Percentiles rank a stretch among this genome's conserved stretches.
These are phyloP conservation scores for Microcyclospora tardicrescens DNA, from an alignment of 2,329 filamentous ascomycete species.

Conservation along the genomic window DNA sequence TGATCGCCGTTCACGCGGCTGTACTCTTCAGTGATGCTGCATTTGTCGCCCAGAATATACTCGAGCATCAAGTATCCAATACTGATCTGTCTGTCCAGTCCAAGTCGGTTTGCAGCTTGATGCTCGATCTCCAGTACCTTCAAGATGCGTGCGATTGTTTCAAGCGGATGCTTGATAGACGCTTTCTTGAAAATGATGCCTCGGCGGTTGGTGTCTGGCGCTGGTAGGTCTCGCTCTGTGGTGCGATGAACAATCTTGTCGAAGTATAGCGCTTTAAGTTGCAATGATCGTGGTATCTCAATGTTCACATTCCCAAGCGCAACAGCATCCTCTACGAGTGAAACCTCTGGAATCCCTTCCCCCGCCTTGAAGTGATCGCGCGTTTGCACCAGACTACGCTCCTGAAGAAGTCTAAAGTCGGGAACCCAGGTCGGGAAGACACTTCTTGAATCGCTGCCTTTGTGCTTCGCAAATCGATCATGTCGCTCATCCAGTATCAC, in stretches of 20 bases:
- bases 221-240: conserved; percentile 3
- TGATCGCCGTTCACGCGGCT: not conserved
- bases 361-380: conserved; percentile 8
- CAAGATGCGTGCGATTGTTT: conserved; percentile 6
- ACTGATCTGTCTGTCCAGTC: conserved; percentile 5
- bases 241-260: conserved; percentile 7
- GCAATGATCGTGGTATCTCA: conserved; percentile 5
- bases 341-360: not conserved
- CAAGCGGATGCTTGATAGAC: conserved; percentile 3
- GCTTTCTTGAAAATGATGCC: conserved; percentile 5
- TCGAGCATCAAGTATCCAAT: conserved; percentile 12
- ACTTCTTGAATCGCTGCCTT: not conserved
- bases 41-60: conserved; percentile 9
- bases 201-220: conserved; percentile 2
- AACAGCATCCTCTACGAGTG: not conserved
- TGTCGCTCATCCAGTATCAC: conserved; percentile 10
- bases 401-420: conserved; percentile 1
- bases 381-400: conserved; percentile 1
- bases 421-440: conserved; percentile 8
- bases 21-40: conserved; percentile 8
- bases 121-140: conserved; percentile 8
- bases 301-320: not conserved
- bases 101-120: not conserved
- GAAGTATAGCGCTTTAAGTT: conserved; percentile 6
- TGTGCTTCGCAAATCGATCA: conserved; percentile 1